Base-by-base conservation (phyloP, 441 rosid species). In the Eutrema salsugineum region DNA sequence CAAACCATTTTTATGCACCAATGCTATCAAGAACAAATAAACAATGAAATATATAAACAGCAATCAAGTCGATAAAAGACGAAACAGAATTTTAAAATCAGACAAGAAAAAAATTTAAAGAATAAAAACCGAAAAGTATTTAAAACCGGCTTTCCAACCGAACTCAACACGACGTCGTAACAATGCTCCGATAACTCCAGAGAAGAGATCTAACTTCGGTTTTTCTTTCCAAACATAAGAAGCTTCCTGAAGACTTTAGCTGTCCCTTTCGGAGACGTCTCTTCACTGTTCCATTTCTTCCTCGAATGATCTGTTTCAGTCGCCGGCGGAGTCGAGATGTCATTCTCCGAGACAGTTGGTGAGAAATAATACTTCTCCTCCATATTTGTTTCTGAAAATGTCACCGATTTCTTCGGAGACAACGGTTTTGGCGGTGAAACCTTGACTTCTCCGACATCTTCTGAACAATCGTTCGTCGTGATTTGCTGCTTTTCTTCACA, bases 271-370 rank as follows among this genome's bases (percentile, higher is more conserved):
- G 94, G 89, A 49, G 93, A 82, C 75, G 70, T 83, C 44, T 84
- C 94, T 3, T 85, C 96, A 32, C 75, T 84, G 86, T 79, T 86
- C 98, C 99, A 94, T 70, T 90, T 92, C 91, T 89, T 94, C 83
- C 98, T 84, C 14, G 91, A 76, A 60, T 84, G 86, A 47, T 90
- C 97, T 14, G 56, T 35, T 60, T 78, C 79, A 36, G 42, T 71
- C 33, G 73, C 86, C 2, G 90, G 91, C 15, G 96, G 88, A 44
- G 98, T 92, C 11, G 96, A 77, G 22, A 82, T 68, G 66, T 89
- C 88, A 63, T 81, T 82, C 82, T 90, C 92, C 14, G 90, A 78
- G 50, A 77, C 81, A 17, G 77, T 56, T 10, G 84, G 81, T 9
- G 83, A 60, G 66, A 46, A 68, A 47, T 49, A 58, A 55, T 59